Evolutionary conservation across 2,329 filamentous ascomycete species (phyloP), one percentile per base, ranked within the genome.

Genomic region (Coniochaeta pulveracea): DNA sequence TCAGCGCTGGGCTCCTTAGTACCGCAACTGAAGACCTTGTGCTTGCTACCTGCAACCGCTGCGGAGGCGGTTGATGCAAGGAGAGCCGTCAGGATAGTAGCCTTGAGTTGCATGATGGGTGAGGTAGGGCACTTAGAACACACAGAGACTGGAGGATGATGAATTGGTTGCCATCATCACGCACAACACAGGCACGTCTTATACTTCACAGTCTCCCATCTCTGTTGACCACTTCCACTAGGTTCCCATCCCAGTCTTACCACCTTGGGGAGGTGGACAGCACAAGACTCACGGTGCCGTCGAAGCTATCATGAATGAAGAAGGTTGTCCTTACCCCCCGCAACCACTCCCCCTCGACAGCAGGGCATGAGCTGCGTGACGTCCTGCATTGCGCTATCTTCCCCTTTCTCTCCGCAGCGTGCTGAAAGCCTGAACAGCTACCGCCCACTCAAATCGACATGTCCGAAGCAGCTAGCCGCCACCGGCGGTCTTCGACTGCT

Each of bases 1-100:
- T 47, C 44, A 10, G 35, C 35, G 3, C 42, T 44, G 4, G 49
- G 49, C 33, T 46, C 38, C 10, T 42, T 44, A 10, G 48, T 39
- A 24, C 47, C 48, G 36, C 50, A 53, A 14, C 36, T 19, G 28
- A 31, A 31, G 4, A 19, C 18, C 5, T 15, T 21, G 16, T 17
- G 28, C 5, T 17, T 31, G 28, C 18, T 19, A n/a, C n/a, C n/a
- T n/a, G n/a, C n/a, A n/a, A 26, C 19, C 32, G 36, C 28, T n/a
- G 19, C 38, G 22, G 21, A 22, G 6, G 19, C 18, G 3, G 36
- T 19, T 18, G 36, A 26, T 23, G 35, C 32, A 21, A 19, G 22
- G 7, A 36, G 15, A 27, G 29, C 34, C 11, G 26, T 8, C 9
- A 36, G 6, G 8, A 40, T 6, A 21, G 31, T 2, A 16, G 36